Percentiles rank a stretch among this genome's conserved stretches.
These are phyloP conservation scores for Saitozyma podzolica DNA, from an alignment of 768 basidiomycete species.

Conservation along the genomic window DNA sequence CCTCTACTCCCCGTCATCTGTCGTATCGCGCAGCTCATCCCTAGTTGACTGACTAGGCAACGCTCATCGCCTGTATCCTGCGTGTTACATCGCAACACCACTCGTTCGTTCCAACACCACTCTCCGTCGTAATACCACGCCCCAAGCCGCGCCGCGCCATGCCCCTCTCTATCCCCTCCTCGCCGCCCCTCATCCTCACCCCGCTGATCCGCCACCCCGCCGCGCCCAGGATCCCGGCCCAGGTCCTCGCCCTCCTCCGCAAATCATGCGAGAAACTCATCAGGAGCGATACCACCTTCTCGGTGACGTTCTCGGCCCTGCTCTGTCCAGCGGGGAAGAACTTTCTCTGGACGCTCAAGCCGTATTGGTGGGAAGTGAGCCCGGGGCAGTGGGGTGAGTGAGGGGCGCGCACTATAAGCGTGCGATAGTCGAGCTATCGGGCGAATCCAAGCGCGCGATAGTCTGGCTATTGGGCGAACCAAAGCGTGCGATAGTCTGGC, in stretches of 20 bases:
- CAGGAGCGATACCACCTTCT: neutral
- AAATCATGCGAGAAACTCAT: slow-evolving; percentile 1
- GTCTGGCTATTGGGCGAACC: no score
- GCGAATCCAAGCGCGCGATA: no score
- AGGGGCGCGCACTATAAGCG: no score
- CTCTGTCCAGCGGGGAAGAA: slow-evolving; percentile 11
- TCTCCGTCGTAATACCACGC: no score
- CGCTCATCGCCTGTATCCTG: no score
- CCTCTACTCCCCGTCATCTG: no score
- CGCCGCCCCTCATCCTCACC: slow-evolving; percentile 11
- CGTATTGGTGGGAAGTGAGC: slow-evolving; percentile 16
- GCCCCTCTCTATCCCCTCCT: neutral
- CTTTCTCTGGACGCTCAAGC: slow-evolving; percentile 16
- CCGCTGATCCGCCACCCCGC: neutral
- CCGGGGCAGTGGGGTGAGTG: slow-evolving; percentile 22
- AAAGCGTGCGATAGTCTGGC: no score
- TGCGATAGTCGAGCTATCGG: no score
- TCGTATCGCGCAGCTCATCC: no score
- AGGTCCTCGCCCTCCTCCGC: neutral
- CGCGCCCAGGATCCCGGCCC: neutral
- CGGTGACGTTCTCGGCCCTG: slow-evolving; percentile 11
- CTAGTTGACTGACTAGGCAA: no score
- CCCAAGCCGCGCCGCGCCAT: neutral
- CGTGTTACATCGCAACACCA: no score
- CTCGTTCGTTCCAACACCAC: no score